Evolutionary conservation across 441 rosid species (phyloP).

Genomic region (Adansonia grandidieri): DNA sequence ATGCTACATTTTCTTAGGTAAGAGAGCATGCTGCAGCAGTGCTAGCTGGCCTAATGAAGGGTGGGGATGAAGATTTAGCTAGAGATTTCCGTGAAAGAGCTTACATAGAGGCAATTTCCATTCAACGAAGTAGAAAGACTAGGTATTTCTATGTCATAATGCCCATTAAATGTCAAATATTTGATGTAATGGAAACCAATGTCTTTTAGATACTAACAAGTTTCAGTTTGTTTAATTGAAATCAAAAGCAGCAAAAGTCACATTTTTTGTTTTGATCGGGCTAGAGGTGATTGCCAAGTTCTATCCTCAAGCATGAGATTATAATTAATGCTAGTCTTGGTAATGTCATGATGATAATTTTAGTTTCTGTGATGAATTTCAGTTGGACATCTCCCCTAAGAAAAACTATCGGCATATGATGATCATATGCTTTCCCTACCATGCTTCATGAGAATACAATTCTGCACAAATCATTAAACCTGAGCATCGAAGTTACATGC

Average conservation of each 20-base stretch:
- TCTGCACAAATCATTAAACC: not conserved
- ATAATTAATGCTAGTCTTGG: slow-evolving; percentile 6
- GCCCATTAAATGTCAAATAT: slow-evolving; percentile 8
- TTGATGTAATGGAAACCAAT: slow-evolving; percentile 17
- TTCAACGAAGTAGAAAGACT: slow-evolving; percentile 66
- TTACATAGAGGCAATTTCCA: slow-evolving; percentile 68
- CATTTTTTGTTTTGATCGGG: slow-evolving; percentile 13
- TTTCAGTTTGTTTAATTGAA: slow-evolving; percentile 15
- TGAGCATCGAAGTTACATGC: slow-evolving; percentile 10
- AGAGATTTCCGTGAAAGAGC: slow-evolving; percentile 85
- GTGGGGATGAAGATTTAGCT: slow-evolving; percentile 89
- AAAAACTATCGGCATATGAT: not conserved
- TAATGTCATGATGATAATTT: slow-evolving; percentile 17
- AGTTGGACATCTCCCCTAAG: not conserved
- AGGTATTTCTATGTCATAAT: slow-evolving; percentile 45
- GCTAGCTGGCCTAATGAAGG: slow-evolving; percentile 95
- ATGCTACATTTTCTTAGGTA: slow-evolving; percentile 54
- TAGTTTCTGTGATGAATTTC: slow-evolving; percentile 19
- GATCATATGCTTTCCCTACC: slow-evolving; percentile 4
- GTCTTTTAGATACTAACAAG: not conserved
- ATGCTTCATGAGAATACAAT: slow-evolving; percentile 14
- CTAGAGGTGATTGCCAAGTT: not conserved
- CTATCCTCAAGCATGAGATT: slow-evolving; percentile 13
- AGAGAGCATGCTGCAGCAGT: slow-evolving; percentile 99
- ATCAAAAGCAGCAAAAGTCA: slow-evolving; percentile 17